These are phyloP conservation scores for Dimocarpus longan DNA, from an alignment of 345 rosid species.

Conservation along the genomic window DNA sequence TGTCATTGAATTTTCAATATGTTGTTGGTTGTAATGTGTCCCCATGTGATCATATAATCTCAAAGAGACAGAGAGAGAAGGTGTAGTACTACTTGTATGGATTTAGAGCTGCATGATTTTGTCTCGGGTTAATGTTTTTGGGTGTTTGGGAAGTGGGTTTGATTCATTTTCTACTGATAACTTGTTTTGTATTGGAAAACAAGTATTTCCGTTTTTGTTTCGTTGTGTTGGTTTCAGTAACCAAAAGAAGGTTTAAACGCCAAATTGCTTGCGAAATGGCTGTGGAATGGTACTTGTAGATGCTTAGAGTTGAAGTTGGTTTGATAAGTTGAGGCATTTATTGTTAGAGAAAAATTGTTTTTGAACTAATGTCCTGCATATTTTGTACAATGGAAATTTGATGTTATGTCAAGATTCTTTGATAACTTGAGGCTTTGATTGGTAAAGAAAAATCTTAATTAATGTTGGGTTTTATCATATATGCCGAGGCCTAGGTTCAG, in stretches of 20 bases:
- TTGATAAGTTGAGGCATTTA: constrained; percentile 3
- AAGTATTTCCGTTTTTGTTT: background rate
- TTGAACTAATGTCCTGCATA: background rate
- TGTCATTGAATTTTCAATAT: background rate
- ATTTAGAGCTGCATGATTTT: background rate
- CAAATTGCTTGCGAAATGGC: background rate
- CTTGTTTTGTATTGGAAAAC: background rate
- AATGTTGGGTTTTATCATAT: background rate
- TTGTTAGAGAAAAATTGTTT: too few relatives aligned
- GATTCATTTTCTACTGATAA: constrained; percentile 5
- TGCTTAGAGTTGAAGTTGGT: background rate
- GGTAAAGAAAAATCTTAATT: background rate
- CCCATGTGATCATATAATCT: background rate
- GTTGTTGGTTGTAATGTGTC: background rate
- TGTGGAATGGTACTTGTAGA: background rate
- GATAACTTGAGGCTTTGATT: too few relatives aligned
- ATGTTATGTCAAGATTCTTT: background rate
- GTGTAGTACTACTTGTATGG: background rate
- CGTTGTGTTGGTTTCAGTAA: background rate
- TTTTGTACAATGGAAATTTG: background rate
- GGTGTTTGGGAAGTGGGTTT: background rate
- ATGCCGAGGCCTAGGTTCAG: background rate
- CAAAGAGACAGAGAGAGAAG: background rate
- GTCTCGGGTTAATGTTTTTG: background rate
- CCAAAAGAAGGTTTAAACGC: background rate